phyloP scores from a whole-genome alignment of 2,329 filamentous ascomycete genomes.

The Zopfia rhizophila region DNA sequence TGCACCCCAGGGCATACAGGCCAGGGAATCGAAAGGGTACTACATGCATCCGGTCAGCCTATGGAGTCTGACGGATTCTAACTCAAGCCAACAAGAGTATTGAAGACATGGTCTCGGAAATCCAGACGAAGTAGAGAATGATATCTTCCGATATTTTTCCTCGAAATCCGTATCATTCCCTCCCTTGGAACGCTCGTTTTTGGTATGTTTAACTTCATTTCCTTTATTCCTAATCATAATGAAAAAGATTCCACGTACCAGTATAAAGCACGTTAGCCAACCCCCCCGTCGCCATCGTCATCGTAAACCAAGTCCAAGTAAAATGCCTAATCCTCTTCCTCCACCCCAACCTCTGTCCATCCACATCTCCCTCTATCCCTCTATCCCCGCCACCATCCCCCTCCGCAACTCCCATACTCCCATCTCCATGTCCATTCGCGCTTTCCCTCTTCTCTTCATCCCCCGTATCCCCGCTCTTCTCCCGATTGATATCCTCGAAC shows the following conservation, averaged over 20 bases:
- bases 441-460: slow-evolving; percentile 3
- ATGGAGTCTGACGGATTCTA: too few species aligned
- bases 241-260: too few species aligned
- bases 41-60: slow-evolving; percentile 12
- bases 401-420: slow-evolving; percentile 4
- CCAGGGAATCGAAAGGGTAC: slow-evolving; percentile 57
- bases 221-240: too few species aligned
- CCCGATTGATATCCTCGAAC: slow-evolving; percentile 26
- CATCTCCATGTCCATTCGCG: background rate
- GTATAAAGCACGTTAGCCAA: slow-evolving; percentile 68
- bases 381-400: slow-evolving; percentile 60
- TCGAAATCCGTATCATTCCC: too few species aligned
- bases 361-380: slow-evolving; percentile 6
- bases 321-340: slow-evolving; percentile 69
- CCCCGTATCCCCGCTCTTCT: background rate
- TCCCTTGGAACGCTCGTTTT: too few species aligned
- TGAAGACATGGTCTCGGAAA: too few species aligned
- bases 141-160: too few species aligned
- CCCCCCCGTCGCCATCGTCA: slow-evolving; percentile 71
- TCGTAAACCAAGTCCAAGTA: slow-evolving; percentile 83
- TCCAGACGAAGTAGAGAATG: too few species aligned
- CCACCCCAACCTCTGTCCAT: slow-evolving; percentile 46
- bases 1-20: slow-evolving; percentile 59
- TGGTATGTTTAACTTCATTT: too few species aligned
- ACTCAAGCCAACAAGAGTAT: too few species aligned